Conservation (phyloP, 805 yeast genomes). For the Pichia cephalocereana region DNA sequence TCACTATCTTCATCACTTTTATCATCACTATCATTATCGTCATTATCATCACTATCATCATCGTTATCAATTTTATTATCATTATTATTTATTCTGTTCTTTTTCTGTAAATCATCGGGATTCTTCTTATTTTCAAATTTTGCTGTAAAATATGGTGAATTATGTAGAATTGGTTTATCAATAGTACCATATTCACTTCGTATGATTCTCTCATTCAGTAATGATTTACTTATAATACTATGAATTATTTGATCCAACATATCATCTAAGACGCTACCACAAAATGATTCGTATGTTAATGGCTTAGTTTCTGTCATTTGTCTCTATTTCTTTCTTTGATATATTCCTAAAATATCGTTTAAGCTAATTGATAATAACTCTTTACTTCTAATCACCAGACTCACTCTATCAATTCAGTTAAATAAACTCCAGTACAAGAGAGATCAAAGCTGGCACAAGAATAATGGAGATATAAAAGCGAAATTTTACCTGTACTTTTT, state of each 20-base stretch:
- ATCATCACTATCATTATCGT: not conserved
- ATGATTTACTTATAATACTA: slow-evolving; percentile 22
- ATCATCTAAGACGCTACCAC: slow-evolving; percentile 23
- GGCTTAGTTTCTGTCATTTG: slow-evolving; percentile 9
- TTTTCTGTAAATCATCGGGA: not conserved
- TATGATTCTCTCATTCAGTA: slow-evolving; percentile 24
- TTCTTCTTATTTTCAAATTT: not conserved
- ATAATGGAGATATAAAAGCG: no score
- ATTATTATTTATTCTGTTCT: not conserved
- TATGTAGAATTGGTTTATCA: slow-evolving; percentile 18
- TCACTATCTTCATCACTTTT: not conserved
- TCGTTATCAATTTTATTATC: not conserved
- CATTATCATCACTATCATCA: not conserved
- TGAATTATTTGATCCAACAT: slow-evolving; percentile 27
- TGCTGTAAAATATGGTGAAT: slow-evolving; percentile 3
- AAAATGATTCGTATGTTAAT: slow-evolving; percentile 24
- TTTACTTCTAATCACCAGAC: no score
- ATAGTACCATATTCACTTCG: slow-evolving; percentile 25
- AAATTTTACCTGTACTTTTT: no score
- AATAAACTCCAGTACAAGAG: no score
- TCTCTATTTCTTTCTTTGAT: no score
- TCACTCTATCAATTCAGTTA: no score
- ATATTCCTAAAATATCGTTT: no score
- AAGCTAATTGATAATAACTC: no score
- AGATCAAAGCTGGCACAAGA: no score